Evolutionary conservation across 192 early-diverging fungal genomes (phyloP), one percentile per base, ranked within the genome.

Genomic region (Obelidium mucronatum): DNA sequence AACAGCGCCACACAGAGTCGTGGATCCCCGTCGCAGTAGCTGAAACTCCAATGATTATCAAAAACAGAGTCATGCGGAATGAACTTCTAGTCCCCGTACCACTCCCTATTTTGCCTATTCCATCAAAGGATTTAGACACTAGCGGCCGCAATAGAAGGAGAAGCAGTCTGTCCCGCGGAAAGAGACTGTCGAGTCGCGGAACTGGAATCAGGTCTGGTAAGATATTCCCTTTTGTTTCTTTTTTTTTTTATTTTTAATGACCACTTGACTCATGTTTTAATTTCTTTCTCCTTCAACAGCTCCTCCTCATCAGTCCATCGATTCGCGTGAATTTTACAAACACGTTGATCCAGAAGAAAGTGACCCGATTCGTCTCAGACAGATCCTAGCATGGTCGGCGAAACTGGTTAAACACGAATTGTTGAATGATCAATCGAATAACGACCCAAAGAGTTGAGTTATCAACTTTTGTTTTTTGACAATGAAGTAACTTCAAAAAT

Each of bases 331-430:
- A 60, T 92, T 87, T 73, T 92, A 90, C 81, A 80, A 87, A 26
- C 91, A 90, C 67, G 88, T 93, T 24, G 88, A 91, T 75, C 82
- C 85, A 1, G 91, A 92, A 11, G 77, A 88, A 67, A 85, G 88
- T 1, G 91, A 90, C 65, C 91, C 91, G 4, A 76, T 88, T 1
- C 86, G 87, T 1, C 83, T 93, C 78, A 84, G 89, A 0, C 90
- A 93, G 77, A 83, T 93, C 51, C 70, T 93, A 1, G 74, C 86
- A 15, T 93, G 92, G 92, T 90, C 90, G 62, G 87, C 88, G 0
- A 79, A 88, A 67, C 62, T 81, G 37, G 69, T 72, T 39, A 51
- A 83, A 11, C 77, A 68, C 19, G 70, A 48, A 5, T 48, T 40
- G 8, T 8, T 58, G 13, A 8, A 22, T 22, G 48, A 51, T 51